Conservation (phyloP, 106 monocot species). For the Acorus gramineus region DNA sequence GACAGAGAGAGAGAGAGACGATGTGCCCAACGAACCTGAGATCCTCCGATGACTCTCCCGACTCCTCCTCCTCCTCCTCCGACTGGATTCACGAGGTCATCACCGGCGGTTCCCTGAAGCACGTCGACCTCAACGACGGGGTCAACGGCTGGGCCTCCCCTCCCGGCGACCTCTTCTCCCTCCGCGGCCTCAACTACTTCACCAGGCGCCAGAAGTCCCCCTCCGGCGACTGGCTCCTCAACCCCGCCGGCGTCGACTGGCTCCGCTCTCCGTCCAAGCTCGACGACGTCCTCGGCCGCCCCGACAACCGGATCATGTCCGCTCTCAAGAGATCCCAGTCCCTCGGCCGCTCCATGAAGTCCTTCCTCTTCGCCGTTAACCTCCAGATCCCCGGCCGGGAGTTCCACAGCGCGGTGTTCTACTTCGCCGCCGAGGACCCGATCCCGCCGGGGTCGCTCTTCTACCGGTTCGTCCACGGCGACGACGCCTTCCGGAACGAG, state of each 20-base stretch:
- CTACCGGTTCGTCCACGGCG: constrained; percentile 51
- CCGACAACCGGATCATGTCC: constrained; percentile 33
- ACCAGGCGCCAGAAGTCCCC: constrained; percentile 30
- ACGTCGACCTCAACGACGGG: constrained; percentile 49
- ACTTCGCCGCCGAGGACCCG: constrained; percentile 49
- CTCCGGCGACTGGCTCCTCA: constrained; percentile 47
- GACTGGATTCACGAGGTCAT: constrained; percentile 41
- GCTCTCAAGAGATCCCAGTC: constrained; percentile 31
- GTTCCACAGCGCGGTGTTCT: constrained; percentile 57
- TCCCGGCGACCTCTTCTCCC: constrained; percentile 49
- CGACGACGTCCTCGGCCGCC: constrained; percentile 46
- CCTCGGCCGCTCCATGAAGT: constrained; percentile 14
- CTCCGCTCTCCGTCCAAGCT: constrained; percentile 47
- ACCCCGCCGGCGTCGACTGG: constrained; percentile 71
- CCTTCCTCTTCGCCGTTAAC: constrained; percentile 63
- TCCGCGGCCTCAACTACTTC: constrained; percentile 25
- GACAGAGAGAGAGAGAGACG: too few relatives aligned
- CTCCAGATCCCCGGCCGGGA: constrained; percentile 65
- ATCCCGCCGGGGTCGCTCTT: constrained; percentile 46
- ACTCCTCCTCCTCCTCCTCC: neutral
- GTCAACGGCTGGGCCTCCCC: constrained; percentile 80
- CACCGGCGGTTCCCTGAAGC: constrained; percentile 39
- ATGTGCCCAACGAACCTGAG: too few relatives aligned
- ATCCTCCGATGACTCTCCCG: too few relatives aligned
- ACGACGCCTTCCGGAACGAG: constrained; percentile 54